Conservation (phyloP, 352 stramenopile genomes). For the Phytopythium cucurbitacearum region DNA sequence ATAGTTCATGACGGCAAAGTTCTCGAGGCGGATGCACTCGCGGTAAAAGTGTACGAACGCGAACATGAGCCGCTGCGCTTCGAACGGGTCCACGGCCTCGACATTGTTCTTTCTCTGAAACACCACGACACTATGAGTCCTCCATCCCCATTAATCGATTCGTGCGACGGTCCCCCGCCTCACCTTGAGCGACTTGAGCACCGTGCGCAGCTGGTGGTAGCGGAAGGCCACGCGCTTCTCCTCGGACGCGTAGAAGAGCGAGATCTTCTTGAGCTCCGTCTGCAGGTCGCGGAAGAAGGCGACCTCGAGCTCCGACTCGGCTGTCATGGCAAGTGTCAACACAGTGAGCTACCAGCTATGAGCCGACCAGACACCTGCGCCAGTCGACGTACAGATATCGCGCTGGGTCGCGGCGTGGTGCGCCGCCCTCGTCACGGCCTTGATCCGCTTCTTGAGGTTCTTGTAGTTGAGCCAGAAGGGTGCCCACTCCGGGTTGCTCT, state of each 20-base stretch:
- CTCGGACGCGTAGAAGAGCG: constrained; percentile 68
- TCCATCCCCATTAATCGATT: neutral
- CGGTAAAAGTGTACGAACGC: constrained; percentile 82
- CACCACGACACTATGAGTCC: neutral
- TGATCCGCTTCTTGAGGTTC: constrained; percentile 82
- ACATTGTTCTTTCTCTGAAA: constrained; percentile 33
- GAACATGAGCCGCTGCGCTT: constrained; percentile 75
- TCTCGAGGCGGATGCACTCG: constrained; percentile 76
- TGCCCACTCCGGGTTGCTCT: constrained; percentile 79
- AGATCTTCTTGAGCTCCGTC: constrained; percentile 76
- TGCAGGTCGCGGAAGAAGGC: constrained; percentile 78
- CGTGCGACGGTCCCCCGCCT: neutral
- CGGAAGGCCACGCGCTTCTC: constrained; percentile 71
- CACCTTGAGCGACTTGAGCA: constrained; percentile 67
- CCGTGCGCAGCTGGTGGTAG: constrained; percentile 63
- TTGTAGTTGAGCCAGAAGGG: constrained; percentile 88
- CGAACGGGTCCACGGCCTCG: constrained; percentile 20
- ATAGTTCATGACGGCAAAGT: constrained; percentile 85
- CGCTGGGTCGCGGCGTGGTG: constrained; percentile 29
- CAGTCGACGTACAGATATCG: constrained; percentile 38
- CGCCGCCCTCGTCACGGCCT: constrained; percentile 48
- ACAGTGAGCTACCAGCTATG: too few relatives aligned
- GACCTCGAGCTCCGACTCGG: constrained; percentile 65
- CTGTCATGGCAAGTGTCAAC: constrained; percentile 12
- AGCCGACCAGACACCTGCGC: too few relatives aligned